Evolutionary conservation across 345 rosid species (phyloP), one percentile per base, ranked within the genome.

Genomic region (Camelina hispida): DNA sequence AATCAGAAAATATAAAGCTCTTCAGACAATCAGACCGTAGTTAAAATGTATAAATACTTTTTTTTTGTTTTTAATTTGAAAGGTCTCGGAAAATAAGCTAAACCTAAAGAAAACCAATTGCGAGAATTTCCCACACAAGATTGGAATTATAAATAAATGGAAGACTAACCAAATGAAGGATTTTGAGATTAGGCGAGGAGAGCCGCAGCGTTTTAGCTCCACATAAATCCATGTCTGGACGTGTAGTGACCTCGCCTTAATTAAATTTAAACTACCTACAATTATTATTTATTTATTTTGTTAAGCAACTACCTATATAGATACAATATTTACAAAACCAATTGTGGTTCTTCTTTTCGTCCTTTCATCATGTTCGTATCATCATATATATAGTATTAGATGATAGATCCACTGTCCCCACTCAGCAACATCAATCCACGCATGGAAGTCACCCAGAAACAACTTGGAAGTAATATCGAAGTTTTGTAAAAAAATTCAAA

Each of bases 161-260:
- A 44, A 56, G 55, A 71, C 76, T 64, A 63, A 77, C 80, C 80
- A 77, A 48, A 48, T 77, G 17, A 57, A 77, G 61, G 28, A 9
- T 70, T 56, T 77, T 77, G 66, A 3, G 10, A 30, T 28, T 30
- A 30, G 76, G 70, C 2, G 66, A 76, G 55, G 80, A 64, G 44
- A 63, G 71, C 7, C 61, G 46, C 9, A 14, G 53, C 61, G 20
- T 30, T 7, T 37, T 60, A 35, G 43, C 61, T 71, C 76, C 80
- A 71, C 37, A 30, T 34, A 71, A 17, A 44, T 77, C 72, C 76
- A 77, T 77, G 9, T 50, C 13, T 44, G 1, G 12, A 54, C 25
- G 52, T 35, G 60, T 68, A 66, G 7, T 15, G 53, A 18, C 43
- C 34, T 61, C 28, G 28, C 47, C 68, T 25, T 46, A 30, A 28